A percentile compares a stretch with the other conserved stretches of the same genome.
Conservation (phyloP, 768 basidiomycete species). For the Leccinum boreale region DNA sequence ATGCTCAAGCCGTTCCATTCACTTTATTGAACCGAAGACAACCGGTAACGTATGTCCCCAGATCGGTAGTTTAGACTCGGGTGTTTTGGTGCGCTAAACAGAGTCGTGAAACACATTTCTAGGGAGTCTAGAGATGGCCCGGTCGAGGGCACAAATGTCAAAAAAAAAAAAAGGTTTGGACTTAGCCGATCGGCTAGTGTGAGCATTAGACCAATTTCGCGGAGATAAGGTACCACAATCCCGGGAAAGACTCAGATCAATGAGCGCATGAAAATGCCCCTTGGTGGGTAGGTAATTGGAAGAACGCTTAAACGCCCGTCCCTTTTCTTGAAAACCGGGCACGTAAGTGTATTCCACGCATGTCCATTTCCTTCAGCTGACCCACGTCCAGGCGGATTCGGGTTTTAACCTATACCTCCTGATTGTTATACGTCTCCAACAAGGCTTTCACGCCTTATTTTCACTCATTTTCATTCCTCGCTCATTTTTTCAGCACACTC, state of each 20-base stretch:
- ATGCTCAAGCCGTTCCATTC: background rate
- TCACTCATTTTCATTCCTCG: constrained; percentile 16
- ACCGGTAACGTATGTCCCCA: background rate
- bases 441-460: constrained; percentile 10
- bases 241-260: background rate
- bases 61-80: background rate
- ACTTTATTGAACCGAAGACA: background rate
- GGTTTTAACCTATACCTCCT: constrained; percentile 1
- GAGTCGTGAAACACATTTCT: background rate
- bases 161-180: background rate
- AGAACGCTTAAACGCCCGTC: background rate
- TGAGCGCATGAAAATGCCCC: background rate
- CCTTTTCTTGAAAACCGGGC: constrained; percentile 6
- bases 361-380: constrained; percentile 6
- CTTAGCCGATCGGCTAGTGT: constrained; percentile 12
- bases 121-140: no score
- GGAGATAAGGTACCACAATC: constrained; percentile 19
- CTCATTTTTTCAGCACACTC: constrained; percentile 31
- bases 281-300: background rate
- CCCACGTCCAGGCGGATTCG: background rate
- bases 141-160: background rate
- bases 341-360: constrained; percentile 1
- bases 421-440: background rate
- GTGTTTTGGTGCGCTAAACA: background rate
- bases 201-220: constrained; percentile 14